These are phyloP conservation scores for Phalaenopsis equestris DNA, from an alignment of 106 monocot species.

Conservation along the genomic window DNA sequence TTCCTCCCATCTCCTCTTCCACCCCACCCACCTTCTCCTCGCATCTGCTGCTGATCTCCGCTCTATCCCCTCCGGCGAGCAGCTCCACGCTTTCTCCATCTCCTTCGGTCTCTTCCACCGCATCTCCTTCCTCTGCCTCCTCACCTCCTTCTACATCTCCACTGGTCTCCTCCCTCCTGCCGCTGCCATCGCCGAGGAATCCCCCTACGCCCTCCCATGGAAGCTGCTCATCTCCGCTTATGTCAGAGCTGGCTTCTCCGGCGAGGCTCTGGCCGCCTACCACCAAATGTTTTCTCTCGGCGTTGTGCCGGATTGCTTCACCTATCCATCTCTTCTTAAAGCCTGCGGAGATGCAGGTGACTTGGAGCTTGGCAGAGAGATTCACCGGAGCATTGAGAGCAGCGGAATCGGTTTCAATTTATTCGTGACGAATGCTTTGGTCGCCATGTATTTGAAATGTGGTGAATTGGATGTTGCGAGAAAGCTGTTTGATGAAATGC, in stretches of 20 bases:
- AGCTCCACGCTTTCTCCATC: slow-evolving; percentile 61
- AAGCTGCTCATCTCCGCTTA: slow-evolving; percentile 59
- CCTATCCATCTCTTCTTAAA: slow-evolving; percentile 60
- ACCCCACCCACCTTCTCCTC: slow-evolving; percentile 44
- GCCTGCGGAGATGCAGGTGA: slow-evolving; percentile 51
- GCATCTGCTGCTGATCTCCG: slow-evolving; percentile 19
- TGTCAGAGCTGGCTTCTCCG: slow-evolving; percentile 12
- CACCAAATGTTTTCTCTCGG: slow-evolving; percentile 32
- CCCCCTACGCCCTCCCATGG: slow-evolving; percentile 33
- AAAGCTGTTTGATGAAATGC: slow-evolving; percentile 67
- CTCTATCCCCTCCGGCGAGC: slow-evolving; percentile 31
- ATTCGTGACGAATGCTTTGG: slow-evolving; percentile 50
- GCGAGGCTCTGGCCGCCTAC: slow-evolving; percentile 29
- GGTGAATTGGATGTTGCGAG: slow-evolving; percentile 42
- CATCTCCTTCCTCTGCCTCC: slow-evolving; percentile 18
- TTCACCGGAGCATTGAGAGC: slow-evolving; percentile 25
- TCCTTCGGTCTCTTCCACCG: slow-evolving; percentile 31
- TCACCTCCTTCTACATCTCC: slow-evolving; percentile 46
- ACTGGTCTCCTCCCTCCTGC: slow-evolving; percentile 30
- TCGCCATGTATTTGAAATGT: slow-evolving; percentile 58
- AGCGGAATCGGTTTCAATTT: slow-evolving; percentile 30
- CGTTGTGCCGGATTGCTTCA: slow-evolving; percentile 41
- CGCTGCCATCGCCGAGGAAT: slow-evolving; percentile 16
- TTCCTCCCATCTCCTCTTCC: slow-evolving; percentile 20
- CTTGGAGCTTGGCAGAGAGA: slow-evolving; percentile 31